Conservation (phyloP, 768 basidiomycete genomes). For the Rickenella mellea region DNA sequence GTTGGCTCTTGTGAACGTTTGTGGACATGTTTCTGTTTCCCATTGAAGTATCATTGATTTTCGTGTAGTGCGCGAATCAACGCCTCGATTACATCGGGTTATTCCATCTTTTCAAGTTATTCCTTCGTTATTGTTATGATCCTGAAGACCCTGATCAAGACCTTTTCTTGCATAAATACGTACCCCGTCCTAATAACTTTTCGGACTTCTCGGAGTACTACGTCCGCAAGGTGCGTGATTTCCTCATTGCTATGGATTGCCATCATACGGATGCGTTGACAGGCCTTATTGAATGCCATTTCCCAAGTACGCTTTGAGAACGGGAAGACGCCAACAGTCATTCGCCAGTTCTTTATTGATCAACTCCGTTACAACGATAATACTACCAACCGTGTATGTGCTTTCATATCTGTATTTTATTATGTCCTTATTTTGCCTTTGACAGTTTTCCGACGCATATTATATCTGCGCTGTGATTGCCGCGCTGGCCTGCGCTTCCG, state of each 20-base stretch:
- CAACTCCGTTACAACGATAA: slow-evolving; percentile 95
- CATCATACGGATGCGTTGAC: slow-evolving; percentile 1
- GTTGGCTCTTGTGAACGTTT: slow-evolving; percentile 68
- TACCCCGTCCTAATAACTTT: slow-evolving; percentile 95
- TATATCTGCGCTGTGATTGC: slow-evolving; percentile 85
- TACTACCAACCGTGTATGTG: slow-evolving; percentile 73
- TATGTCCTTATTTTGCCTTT: slow-evolving; percentile 3
- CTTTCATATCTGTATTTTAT: slow-evolving; percentile 5
- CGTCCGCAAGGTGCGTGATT: slow-evolving; percentile 69
- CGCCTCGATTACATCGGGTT: slow-evolving; percentile 81
- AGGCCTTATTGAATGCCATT: slow-evolving; percentile 77
- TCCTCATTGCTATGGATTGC: neutral
- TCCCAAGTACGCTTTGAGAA: slow-evolving; percentile 81
- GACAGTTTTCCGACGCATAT: slow-evolving; percentile 81
- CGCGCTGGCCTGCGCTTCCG: slow-evolving; percentile 68
- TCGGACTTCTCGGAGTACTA: slow-evolving; percentile 88
- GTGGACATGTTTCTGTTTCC: slow-evolving; percentile 17
- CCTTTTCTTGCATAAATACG: slow-evolving; percentile 77
- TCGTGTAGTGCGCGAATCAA: slow-evolving; percentile 67
- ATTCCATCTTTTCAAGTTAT: slow-evolving; percentile 94
- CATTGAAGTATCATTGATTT: slow-evolving; percentile 7
- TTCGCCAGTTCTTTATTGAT: slow-evolving; percentile 83
- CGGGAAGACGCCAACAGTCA: slow-evolving; percentile 77
- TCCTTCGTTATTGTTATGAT: slow-evolving; percentile 84
- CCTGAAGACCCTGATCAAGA: slow-evolving; percentile 76